phyloP scores from a whole-genome alignment of 768 basidiomycete genomes.

The Hirschioporus abietinus region DNA sequence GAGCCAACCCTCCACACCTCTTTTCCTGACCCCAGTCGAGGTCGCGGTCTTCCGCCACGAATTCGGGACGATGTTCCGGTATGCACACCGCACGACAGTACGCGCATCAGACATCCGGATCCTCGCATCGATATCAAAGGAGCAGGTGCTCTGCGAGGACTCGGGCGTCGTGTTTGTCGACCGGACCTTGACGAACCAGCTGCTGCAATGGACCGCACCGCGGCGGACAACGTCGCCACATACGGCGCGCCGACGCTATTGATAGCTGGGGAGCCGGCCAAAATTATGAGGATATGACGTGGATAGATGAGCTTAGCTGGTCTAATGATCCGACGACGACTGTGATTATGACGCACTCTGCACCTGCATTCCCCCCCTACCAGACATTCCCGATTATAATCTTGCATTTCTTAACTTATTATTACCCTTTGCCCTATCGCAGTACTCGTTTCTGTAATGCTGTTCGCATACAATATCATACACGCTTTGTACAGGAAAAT shows the following conservation, averaged over 20 bases:
- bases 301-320: neutral
- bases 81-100: slow-evolving; percentile 27
- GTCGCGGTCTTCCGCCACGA: slow-evolving; percentile 29
- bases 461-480: neutral
- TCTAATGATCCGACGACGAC: neutral
- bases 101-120: slow-evolving; percentile 31
- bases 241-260: neutral
- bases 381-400: neutral
- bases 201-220: slow-evolving; percentile 23
- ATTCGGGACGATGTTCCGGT: slow-evolving; percentile 35
- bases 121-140: slow-evolving; percentile 27
- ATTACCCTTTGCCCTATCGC: neutral
- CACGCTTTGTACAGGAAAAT: neutral
- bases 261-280: neutral
- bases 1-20: slow-evolving; percentile 20
- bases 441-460: neutral
- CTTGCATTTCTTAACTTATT: slow-evolving; percentile 1
- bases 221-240: slow-evolving; percentile 8
- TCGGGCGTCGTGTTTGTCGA: slow-evolving; percentile 31
- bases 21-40: neutral
- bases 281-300: neutral
- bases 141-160: slow-evolving; percentile 25
- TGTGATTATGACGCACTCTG: neutral
- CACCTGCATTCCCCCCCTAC: neutral
- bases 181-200: slow-evolving; percentile 27